Base-by-base conservation (phyloP, 495 filamentous ascomycete genomes). In the Saxophila tyrrhenica region DNA sequence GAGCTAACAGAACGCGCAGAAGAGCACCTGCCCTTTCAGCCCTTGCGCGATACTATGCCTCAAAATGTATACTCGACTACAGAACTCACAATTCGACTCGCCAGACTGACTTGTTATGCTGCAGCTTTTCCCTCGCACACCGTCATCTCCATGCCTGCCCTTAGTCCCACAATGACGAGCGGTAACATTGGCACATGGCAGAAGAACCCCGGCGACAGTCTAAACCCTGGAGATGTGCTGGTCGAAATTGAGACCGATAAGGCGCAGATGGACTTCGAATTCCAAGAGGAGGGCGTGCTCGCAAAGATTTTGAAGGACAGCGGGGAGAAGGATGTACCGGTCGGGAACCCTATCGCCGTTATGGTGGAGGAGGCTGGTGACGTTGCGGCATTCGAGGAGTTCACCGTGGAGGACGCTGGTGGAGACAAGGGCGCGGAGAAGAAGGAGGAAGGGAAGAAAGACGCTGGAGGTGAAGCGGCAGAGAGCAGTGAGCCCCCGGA, bases 201-300 rank as follows among this genome's bases (percentile, higher is more conserved):
- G 73, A 97, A 96, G 81, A 89, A 95, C 74, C 76, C 82, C 63
- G 94, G 94, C 67, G 94, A 99, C 69, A 64, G 72, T 50, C 82
- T 99, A 65, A 70, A 79, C 54, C 89, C 94, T 44, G 94, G 94
- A 65, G 94, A 99, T 71, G 90, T 97, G n/a, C 72, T 99, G 55
- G 94, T 97, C 25, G 94, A 99, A 76, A 97, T 99, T 67, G 94
- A 99, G 76, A 99, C 94, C 65, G 94, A 99, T 72, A 99, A 99
- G 78, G 94, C 94, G 41, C 94, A 99, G 72, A 99, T 99, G 94
- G 94, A 99, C 76, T 99, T 99, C 64, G 94, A 99, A 71, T 99
- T 94, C 71, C 94, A 99, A 71, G 92, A 99, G 60, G 92, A 99
- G 67, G 92, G 94, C 74, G 77, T 94, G 32, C 73, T 99, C 53